Evolutionary conservation across 768 basidiomycete species (phyloP).

Genomic region (Clavulina sp.): DNA sequence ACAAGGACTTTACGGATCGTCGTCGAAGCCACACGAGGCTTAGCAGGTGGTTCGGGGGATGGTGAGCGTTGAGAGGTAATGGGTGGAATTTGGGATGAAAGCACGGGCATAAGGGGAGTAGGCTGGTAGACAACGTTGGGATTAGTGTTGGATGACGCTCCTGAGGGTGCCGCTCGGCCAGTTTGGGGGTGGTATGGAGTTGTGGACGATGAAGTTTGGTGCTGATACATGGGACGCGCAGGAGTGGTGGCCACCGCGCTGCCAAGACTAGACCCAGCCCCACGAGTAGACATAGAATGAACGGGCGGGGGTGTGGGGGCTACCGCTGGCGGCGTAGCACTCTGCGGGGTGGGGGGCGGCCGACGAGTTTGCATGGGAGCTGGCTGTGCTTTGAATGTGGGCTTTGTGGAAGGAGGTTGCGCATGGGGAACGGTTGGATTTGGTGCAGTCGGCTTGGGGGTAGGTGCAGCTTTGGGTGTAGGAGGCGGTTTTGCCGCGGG

Average conservation of each 20-base stretch:
- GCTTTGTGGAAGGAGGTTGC: no score
- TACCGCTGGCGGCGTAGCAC: not conserved
- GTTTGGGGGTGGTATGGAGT: not conserved
- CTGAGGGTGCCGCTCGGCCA: not conserved
- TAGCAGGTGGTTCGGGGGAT: slow-evolving; percentile 11
- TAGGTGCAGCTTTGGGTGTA: not conserved
- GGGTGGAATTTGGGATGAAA: not conserved
- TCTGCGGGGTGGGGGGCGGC: slow-evolving; percentile 12
- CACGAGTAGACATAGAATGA: not conserved
- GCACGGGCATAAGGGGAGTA: not conserved
- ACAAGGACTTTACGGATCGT: slow-evolving; percentile 28
- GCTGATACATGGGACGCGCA: not conserved
- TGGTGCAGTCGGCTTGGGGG: not conserved
- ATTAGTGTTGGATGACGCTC: slow-evolving; percentile 7
- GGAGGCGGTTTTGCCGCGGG: not conserved
- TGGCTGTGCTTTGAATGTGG: no score
- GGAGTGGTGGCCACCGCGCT: not conserved
- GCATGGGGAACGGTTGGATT: slow-evolving; percentile 10
- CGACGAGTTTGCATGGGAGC: slow-evolving; percentile 12
- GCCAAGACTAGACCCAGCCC: no score
- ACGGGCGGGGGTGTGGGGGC: not conserved
- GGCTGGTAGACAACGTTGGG: slow-evolving; percentile 5
- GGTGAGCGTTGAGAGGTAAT: not conserved
- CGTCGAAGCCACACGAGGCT: slow-evolving; percentile 10
- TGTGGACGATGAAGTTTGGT: not conserved